A percentile compares a stretch with the other conserved stretches of the same genome.
phyloP scores from a whole-genome alignment of 2,329 filamentous ascomycete species.

The Colletotrichum eremochloae region DNA sequence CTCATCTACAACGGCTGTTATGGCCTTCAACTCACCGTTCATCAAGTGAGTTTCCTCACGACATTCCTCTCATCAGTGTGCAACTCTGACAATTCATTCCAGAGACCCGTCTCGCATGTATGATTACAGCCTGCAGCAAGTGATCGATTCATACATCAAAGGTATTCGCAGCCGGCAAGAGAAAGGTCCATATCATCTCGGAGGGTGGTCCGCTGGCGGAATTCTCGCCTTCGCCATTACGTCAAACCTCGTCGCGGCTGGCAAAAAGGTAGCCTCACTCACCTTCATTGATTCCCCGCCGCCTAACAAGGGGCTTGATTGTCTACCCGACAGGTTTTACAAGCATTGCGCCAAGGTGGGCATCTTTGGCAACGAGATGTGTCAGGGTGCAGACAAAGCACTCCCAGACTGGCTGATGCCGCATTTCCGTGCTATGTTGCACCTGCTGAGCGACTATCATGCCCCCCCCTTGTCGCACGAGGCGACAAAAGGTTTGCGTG shows the following conservation, averaged over 20 bases:
- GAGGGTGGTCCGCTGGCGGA: conserved; percentile 83
- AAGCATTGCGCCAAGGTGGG: conserved; percentile 80
- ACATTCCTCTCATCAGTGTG: no score
- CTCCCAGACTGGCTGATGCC: conserved; percentile 79
- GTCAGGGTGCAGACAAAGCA: conserved; percentile 57
- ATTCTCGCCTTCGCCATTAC: conserved; percentile 78
- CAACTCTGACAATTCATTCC: no score
- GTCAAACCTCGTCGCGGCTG: conserved; percentile 68
- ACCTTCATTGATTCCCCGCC: conserved; percentile 76
- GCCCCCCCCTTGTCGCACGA: conserved; percentile 69
- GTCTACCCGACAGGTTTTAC: conserved; percentile 73
- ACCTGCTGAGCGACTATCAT: conserved; percentile 74
- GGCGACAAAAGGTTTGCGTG: conserved; percentile 58
- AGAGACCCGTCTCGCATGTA: conserved; percentile 17
- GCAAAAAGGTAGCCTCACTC: conserved; percentile 70
- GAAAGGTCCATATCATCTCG: conserved; percentile 74
- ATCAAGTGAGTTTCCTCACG: no score
- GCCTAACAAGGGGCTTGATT: conserved; percentile 73
- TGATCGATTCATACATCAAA: conserved; percentile 4
- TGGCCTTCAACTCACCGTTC: conserved; percentile 71
- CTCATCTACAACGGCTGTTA: conserved; percentile 61
- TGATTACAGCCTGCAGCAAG: conserved; percentile 2
- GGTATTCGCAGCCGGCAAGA: conserved; percentile 62
- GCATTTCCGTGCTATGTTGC: conserved; percentile 78
- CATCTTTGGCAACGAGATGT: conserved; percentile 69